Evolutionary conservation across 2,329 filamentous ascomycete genomes (phyloP), one percentile per base, ranked within the genome.

Genomic region (Thielaviopsis ethacetica): DNA sequence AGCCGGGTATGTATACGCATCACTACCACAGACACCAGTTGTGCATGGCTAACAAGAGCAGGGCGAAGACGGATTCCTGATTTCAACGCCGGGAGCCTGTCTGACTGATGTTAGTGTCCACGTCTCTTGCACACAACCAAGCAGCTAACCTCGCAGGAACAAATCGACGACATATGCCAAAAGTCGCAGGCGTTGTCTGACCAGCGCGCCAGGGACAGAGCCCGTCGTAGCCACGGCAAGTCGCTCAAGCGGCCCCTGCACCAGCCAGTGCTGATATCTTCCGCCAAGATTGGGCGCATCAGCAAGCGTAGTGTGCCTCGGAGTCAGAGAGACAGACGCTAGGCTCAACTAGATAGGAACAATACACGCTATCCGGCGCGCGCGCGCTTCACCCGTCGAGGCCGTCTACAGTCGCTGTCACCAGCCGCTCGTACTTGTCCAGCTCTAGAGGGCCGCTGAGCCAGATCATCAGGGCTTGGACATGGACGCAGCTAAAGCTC

Each of bases 401-500:
- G 17, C 44, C 44, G n/a, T 49, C 44, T 21, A 49, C 17, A 49
- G 44, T 21, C 7, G 44, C n/a, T n/a, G 17, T 21, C n/a, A 50
- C 22, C n/a, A 57, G 41, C 53, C 70, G 73, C 69, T 91, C 84
- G 68, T 95, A 96, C 52, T 78, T 76, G 38, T 80, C 76, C 58
- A 95, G 66, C 61, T 86, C 79, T 63, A 96, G 69, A 4, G 84
- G 79, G 1, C 86, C 87, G 13, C 90, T 84, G 47, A 82, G 76
- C 84, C 91, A 95, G 2, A 95, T 69, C 65, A 90, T 73, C 53
- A 93, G 69, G 1, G 88, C 89, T 67, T 95, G 88, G 19, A 95
- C 73, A 59, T 72, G 66, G 27, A 77, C 70, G 57, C 22, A 49
- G 6, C 41, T 24, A 21, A 41, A 52, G 44, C 17, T 21, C 5